Percentiles rank a stretch among this genome's conserved stretches.
These are phyloP conservation scores for Debaryomyces psychrophilus DNA, from an alignment of 1,139 yeast species.

Conservation along the genomic window DNA sequence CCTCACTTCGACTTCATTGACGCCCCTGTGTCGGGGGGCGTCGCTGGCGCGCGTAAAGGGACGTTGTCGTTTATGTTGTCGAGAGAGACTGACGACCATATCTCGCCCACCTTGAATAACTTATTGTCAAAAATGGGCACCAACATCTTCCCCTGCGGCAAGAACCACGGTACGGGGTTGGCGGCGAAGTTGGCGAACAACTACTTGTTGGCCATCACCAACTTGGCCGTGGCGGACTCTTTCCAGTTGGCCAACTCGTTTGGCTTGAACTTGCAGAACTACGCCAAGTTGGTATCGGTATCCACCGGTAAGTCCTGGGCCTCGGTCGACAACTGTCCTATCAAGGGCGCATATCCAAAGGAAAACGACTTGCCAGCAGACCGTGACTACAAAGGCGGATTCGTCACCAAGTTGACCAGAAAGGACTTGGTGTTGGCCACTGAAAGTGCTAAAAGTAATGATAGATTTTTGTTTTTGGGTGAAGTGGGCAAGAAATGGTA, in stretches of 20 bases:
- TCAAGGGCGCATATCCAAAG: constrained; percentile 52
- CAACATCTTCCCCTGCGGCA: constrained; percentile 57
- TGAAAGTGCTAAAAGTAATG: constrained; percentile 43
- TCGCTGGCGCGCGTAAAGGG: constrained; percentile 59
- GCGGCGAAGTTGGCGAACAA: constrained; percentile 64
- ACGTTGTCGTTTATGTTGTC: constrained; percentile 64
- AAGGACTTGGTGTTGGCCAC: constrained; percentile 62
- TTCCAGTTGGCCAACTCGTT: constrained; percentile 60
- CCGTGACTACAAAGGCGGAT: constrained; percentile 54
- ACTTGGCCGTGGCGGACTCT: constrained; percentile 63
- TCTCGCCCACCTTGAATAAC: constrained; percentile 29
- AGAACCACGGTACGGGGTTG: constrained; percentile 55
- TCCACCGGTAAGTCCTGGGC: constrained; percentile 69
- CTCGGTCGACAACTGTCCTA: constrained; percentile 62
- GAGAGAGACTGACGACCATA: constrained; percentile 29
- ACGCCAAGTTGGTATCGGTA: constrained; percentile 56
- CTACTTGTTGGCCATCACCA: constrained; percentile 59
- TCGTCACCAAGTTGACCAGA: constrained; percentile 56
- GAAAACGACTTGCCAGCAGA: constrained; percentile 50
- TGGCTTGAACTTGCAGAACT: constrained; percentile 52
- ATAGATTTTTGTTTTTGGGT: constrained; percentile 45
- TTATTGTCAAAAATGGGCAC: constrained; percentile 54
- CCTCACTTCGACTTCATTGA: constrained; percentile 51
- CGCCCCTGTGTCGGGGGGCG: constrained; percentile 68
- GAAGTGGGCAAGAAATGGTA: constrained; percentile 48